Conservation (phyloP, 345 rosid genomes). For the Noccaea bulbosa region DNA sequence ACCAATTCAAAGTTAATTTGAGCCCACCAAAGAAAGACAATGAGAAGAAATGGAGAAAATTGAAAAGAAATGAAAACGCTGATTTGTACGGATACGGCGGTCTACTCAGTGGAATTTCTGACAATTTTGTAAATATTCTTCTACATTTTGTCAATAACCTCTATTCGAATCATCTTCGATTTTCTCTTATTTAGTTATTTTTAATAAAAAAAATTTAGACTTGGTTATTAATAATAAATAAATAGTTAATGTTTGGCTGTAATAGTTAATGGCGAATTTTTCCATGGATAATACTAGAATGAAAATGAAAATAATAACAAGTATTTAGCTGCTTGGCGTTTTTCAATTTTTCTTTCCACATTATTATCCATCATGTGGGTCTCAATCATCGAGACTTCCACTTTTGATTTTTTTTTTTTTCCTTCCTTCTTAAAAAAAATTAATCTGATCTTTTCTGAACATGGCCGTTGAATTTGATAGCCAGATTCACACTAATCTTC, state of each 20-base stretch:
- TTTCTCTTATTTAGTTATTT: not conserved
- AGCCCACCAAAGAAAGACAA: no score
- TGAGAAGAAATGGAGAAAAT: constrained; percentile 13
- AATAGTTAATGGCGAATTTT: constrained; percentile 38
- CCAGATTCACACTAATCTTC: constrained; percentile 41
- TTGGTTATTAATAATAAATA: no score
- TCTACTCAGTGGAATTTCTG: constrained; percentile 23
- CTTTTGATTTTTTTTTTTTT: constrained; percentile 10
- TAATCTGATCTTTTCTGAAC: constrained; percentile 45
- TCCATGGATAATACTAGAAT: not conserved
- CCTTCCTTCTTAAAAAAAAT: not conserved
- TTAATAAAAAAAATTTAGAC: not conserved
- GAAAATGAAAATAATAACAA: not conserved
- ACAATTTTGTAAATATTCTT: constrained; percentile 37
- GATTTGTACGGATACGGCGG: constrained; percentile 44
- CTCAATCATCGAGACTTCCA: constrained; percentile 46
- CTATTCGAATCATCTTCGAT: constrained; percentile 21
- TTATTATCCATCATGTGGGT: constrained; percentile 46
- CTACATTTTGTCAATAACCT: constrained; percentile 33
- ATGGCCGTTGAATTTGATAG: constrained; percentile 46
- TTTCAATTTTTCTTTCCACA: constrained; percentile 21
- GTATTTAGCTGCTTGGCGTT: constrained; percentile 32
- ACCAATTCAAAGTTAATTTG: not conserved
- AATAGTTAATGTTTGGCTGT: constrained; percentile 41
- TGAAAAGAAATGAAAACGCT: not conserved